Conservation (phyloP, 768 basidiomycete species). For the Baorangia bicolor region DNA sequence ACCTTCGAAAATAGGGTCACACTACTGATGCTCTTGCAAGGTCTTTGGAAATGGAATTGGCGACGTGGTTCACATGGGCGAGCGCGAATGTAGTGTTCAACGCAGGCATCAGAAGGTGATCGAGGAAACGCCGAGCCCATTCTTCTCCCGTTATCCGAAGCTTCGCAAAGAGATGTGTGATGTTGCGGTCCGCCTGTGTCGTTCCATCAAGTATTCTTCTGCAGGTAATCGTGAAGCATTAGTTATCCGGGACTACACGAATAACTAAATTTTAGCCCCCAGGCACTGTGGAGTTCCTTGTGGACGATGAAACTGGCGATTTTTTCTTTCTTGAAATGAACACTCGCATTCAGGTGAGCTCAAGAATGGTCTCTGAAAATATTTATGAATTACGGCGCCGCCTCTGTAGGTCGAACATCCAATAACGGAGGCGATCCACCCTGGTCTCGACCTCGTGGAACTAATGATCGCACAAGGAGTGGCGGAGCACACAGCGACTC, state of each 20-base stretch:
- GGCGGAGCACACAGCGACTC: slow-evolving; percentile 29
- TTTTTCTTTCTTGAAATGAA: slow-evolving; percentile 78
- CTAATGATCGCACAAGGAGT: slow-evolving; percentile 63
- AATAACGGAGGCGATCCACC: slow-evolving; percentile 56
- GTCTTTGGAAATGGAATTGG: slow-evolving; percentile 66
- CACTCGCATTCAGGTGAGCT: slow-evolving; percentile 54
- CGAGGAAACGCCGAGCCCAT: slow-evolving; percentile 67
- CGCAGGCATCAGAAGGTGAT: slow-evolving; percentile 72
- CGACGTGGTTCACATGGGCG: slow-evolving; percentile 60
- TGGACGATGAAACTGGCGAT: slow-evolving; percentile 47
- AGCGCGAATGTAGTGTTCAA: slow-evolving; percentile 70
- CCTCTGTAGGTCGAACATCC: slow-evolving; percentile 62
- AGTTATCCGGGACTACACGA: not conserved
- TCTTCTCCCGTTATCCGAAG: slow-evolving; percentile 44
- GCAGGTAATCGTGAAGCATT: slow-evolving; percentile 40
- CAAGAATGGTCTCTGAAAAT: not conserved
- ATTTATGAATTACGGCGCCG: not conserved
- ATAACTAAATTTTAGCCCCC: not conserved
- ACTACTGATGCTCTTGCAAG: slow-evolving; percentile 30
- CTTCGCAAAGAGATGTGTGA: slow-evolving; percentile 47
- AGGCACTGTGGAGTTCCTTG: slow-evolving; percentile 71
- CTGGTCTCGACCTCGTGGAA: slow-evolving; percentile 58
- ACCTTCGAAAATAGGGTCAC: not conserved
- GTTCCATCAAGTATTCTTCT: slow-evolving; percentile 53
- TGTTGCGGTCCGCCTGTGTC: slow-evolving; percentile 52